Base-by-base conservation (phyloP, 2,329 filamentous ascomycete genomes). In the Helotiales sp. region DNA sequence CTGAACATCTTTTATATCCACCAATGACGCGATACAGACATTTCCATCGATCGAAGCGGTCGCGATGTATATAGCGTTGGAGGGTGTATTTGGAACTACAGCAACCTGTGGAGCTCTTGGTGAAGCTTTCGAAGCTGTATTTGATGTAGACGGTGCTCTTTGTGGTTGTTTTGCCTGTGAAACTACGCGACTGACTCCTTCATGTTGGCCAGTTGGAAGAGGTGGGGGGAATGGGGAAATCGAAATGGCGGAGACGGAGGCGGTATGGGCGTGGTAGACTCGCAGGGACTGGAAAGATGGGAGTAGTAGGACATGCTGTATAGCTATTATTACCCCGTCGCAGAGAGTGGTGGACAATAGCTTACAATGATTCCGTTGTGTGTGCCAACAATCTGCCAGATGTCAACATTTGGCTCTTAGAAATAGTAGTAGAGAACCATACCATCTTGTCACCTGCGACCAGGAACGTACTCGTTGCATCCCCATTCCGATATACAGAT, bases 401-500 rank as follows among this genome's bases (percentile, higher is more conserved):
- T 66, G 75, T 66, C 40, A 44, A n/a, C 40, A 24, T 7, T 44
- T 15, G 24, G 36, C 22, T 25, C 10, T 36, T 13, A 12, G 40
- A 24, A 24, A 3, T 9, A 12, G n/a, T 27, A 6, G n/a, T n/a
- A 17, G 22, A 12, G 27, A 42, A 56, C 55, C 79, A 68, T 80
- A 93, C 91, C 93, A 98, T 96, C 78, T 98, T 98, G 79, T 99
- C 93, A 52, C 93, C 93, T 38, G 90, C 90, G 50, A 96, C 91
- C 50, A 96, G 77, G 72, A 96, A 96, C 8, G 90, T 80, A 74
- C 93, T 97, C 25, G 93, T 97, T 66, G 92, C 91, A 81, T 99
- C 95, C 66, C 91, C 93, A 76, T 96, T 96, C 58, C 92, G 87
- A 76, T 99, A 99, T 31, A 97, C 84, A 42, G 88, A 79, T 25